Evolutionary conservation across 2,329 filamentous ascomycete genomes (phyloP), one percentile per base, ranked within the genome.

Genomic region (Emmonsia crescens): DNA sequence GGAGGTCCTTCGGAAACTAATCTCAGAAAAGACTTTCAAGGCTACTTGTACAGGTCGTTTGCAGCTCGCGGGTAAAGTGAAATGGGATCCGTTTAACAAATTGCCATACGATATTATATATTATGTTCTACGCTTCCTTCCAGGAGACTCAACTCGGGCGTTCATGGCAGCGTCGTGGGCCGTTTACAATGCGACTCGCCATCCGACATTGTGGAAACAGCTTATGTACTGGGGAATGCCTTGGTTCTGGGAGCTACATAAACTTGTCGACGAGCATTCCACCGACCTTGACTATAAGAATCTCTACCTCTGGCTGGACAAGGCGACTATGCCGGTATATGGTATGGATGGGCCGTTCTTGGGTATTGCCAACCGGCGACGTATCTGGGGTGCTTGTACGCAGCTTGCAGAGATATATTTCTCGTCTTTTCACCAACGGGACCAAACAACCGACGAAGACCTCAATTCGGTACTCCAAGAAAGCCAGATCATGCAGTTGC

Each of bases 321-420:
- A 48, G 33, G 24, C 61, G 3, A 69, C 70, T 0, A 62, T 33
- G 9, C 64, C 68, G 14, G 60, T 57, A 3, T 57, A 62, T 9
- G 68, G 67, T 5, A 65, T 70, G 61, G 59, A 58, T n/a, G 68
- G 67, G 1, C 65, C 67, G 1, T 67, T 71, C 8, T 66, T 72
- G 66, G 65, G 65, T 5, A 62, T 74, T 57, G 71, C 72, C 27
- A 74, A 74, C 60, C 68, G 72, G 9, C 64, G 70, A 16, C 68
- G 71, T 29, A 72, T 74, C 12, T 74, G 71, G 71, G 19, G 31
- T 14, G 42, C 54, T 42, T 63, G 63, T 21, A 5, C 54, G 8
- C 59, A 63, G 36, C 29, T 64, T 21, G 61, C 55, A 29, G 49
- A 59, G 29, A 19, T n/a, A 31, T 64, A 64, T 57, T 55, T 60